Base-by-base conservation (phyloP, 2,329 filamentous ascomycete species). In the Scedosporium apiospermum region DNA sequence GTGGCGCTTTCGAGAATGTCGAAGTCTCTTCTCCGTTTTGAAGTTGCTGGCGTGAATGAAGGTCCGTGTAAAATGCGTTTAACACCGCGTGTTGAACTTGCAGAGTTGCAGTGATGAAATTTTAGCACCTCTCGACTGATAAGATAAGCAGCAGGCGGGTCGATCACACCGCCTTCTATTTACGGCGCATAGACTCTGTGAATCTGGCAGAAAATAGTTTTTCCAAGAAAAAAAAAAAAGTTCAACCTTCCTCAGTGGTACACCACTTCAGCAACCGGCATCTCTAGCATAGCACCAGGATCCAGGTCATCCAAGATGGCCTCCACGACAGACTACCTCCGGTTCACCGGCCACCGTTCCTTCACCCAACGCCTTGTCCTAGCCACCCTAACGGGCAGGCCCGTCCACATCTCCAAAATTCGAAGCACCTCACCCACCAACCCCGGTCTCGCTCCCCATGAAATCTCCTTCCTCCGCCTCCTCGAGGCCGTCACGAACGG, bases 401-500 rank as follows among this genome's bases (percentile, higher is more conserved):
- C 95, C 2, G 79, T 98, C 63, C 92, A 93, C 76, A 93, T 99
- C 73, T 95, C 93, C 61, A 89, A 95, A 75, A 98, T 99, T 77
- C 91, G 95, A 70, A 87, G 90, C 67, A 86, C 88, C 16, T 96
- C 91, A 51, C 88, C 89, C 57, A 93, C 91, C 49, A 88, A 89
- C 69, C 93, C 95, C 1, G 95, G 95, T 70, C 89, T 99, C 62
- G 88, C 91, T 62, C 88, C 91, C 58, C 89, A 96, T 78, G 95
- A 99, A 77, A 88, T 98, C 70, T 98, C 95, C 57, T 93, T 99
- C 75, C 84, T 99, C 38, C 93, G 95, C 63, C 89, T 99, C 18
- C 87, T 99, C 71, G 95, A 98, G 75, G 84, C 91, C 68, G 83
- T 99, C 69, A 99, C 95, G 71, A 99, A 99, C 80, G 95, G 95